A percentile compares a stretch with the other conserved stretches of the same genome.
Evolutionary conservation across 768 basidiomycete genomes (phyloP).

Genomic region (Epithele typhae): DNA sequence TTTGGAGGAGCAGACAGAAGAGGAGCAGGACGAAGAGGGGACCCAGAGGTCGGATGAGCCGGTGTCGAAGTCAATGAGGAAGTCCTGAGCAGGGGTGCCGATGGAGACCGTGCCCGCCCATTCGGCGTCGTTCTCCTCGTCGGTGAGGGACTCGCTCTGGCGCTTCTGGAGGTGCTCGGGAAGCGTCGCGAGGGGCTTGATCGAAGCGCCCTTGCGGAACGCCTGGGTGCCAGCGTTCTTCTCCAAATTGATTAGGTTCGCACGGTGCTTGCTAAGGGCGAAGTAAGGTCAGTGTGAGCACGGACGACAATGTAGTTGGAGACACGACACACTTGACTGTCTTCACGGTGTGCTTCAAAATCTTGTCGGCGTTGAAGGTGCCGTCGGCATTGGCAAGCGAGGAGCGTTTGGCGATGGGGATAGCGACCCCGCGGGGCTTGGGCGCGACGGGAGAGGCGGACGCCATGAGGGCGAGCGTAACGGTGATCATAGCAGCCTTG

Average conservation of each 20-base stretch:
- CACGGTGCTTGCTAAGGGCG: slow-evolving; percentile 13
- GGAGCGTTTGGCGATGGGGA: slow-evolving; percentile 10
- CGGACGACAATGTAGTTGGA: background rate
- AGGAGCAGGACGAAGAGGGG: too few relatives aligned
- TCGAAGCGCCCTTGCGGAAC: slow-evolving; percentile 13
- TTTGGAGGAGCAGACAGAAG: too few relatives aligned
- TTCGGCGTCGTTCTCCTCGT: slow-evolving; percentile 16
- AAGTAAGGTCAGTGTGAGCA: background rate
- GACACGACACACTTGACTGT: too few relatives aligned
- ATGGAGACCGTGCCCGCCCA: too few relatives aligned
- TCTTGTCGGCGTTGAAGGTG: slow-evolving; percentile 7
- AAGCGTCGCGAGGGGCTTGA: slow-evolving; percentile 8
- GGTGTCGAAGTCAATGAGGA: too few relatives aligned
- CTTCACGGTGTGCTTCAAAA: too few relatives aligned
- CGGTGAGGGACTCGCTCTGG: slow-evolving; percentile 16
- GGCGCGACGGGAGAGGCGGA: slow-evolving; percentile 9
- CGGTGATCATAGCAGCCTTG: slow-evolving; percentile 9
- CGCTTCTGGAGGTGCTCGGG: slow-evolving; percentile 7
- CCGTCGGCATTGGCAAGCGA: slow-evolving; percentile 14
- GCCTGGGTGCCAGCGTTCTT: slow-evolving; percentile 9
- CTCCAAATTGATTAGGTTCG: slow-evolving; percentile 13
- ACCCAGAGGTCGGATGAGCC: too few relatives aligned
- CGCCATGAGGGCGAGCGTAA: slow-evolving; percentile 7
- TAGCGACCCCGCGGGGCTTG: slow-evolving; percentile 2
- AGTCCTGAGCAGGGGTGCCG: too few relatives aligned